Conservation (phyloP, 495 filamentous ascomycete species). For the Oleoguttula mirabilis region DNA sequence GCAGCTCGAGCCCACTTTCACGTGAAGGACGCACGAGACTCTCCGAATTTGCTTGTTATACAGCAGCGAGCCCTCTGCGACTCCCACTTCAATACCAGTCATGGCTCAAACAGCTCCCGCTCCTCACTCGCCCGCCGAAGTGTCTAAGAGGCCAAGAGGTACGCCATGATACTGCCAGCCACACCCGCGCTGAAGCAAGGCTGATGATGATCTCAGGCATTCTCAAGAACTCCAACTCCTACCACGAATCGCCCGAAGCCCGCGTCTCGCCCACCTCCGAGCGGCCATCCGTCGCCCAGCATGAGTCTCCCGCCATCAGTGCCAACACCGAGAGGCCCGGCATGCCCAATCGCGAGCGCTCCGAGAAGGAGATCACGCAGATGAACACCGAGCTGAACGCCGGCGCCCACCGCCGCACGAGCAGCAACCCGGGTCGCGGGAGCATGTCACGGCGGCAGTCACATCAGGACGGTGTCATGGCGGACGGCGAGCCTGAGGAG, state of each 20-base stretch:
- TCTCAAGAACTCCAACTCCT: slow-evolving; percentile 70
- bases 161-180: slow-evolving; percentile 22
- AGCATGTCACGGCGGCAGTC: slow-evolving; percentile 62
- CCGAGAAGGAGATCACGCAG: slow-evolving; percentile 76
- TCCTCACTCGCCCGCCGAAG: slow-evolving; percentile 24
- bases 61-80: background rate
- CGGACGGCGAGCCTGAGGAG: slow-evolving; percentile 37
- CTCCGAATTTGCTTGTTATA: too few relatives aligned
- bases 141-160: slow-evolving; percentile 64
- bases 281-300: slow-evolving; percentile 15
- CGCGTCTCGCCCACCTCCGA: slow-evolving; percentile 28
- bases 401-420: slow-evolving; percentile 59
- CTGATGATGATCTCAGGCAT: slow-evolving; percentile 49
- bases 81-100: background rate
- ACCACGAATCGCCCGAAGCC: slow-evolving; percentile 42
- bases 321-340: slow-evolving; percentile 23
- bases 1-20: background rate
- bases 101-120: slow-evolving; percentile 26
- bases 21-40: background rate
- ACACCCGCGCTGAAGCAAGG: background rate
- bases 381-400: slow-evolving; percentile 92
- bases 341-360: slow-evolving; percentile 34
- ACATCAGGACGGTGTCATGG: slow-evolving; percentile 27
- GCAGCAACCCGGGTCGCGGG: slow-evolving; percentile 53
- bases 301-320: slow-evolving; percentile 19